Evolutionary conservation across 1,284 basidiomycete species (phyloP).

Genomic region (Inonotus hispidus): DNA sequence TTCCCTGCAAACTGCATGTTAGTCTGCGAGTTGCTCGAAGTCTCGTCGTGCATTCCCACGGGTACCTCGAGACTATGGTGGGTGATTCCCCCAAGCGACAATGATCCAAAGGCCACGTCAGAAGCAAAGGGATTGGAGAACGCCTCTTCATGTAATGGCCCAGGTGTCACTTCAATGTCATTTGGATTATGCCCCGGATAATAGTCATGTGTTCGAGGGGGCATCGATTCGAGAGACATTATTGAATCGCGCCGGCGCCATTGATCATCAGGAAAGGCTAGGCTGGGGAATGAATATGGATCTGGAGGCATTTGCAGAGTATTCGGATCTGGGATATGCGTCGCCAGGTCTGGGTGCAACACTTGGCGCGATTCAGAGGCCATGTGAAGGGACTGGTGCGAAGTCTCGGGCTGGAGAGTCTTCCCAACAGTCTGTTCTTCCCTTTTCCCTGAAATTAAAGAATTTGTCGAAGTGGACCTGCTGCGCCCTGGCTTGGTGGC

Average conservation of each 20-base stretch:
- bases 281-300: not conserved
- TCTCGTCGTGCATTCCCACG: not conserved
- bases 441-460: not conserved
- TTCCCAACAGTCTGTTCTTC: not conserved
- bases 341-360: not conserved
- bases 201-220: not conserved
- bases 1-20: not conserved
- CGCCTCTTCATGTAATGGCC: not conserved
- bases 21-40: not conserved
- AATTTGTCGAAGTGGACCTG: not conserved
- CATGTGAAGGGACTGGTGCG: slow-evolving; percentile 1
- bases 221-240: slow-evolving; percentile 1
- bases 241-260: slow-evolving; percentile 13
- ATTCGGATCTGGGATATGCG: slow-evolving; percentile 6
- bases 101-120: slow-evolving; percentile 1
- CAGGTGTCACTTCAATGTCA: not conserved
- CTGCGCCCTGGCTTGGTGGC: not conserved
- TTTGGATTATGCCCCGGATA: not conserved
- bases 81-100: not conserved
- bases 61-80: not conserved
- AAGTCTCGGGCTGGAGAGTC: not conserved
- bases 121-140: slow-evolving; percentile 16
- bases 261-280: slow-evolving; percentile 1
- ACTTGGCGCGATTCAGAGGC: not conserved
- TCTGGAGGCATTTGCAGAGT: not conserved